Evolutionary conservation across 805 yeast genomes (phyloP).

Genomic region (Blastobotrys attinorum): DNA sequence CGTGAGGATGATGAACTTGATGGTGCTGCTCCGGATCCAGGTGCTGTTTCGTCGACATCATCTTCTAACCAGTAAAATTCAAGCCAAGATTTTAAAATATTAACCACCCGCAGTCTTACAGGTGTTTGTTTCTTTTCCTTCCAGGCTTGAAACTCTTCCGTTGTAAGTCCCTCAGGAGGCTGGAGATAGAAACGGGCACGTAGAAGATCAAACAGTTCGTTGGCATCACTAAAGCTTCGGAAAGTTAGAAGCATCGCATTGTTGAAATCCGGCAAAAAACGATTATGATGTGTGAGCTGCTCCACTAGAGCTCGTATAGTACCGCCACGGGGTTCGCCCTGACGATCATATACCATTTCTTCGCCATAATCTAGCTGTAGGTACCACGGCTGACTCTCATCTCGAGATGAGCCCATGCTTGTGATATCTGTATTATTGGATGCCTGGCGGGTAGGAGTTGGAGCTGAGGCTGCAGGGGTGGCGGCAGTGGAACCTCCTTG

Average conservation of each 20-base stretch:
- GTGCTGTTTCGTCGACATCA: conserved; percentile 12
- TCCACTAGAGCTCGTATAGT: conserved; percentile 69
- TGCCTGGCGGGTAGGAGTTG: not conserved
- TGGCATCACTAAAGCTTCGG: conserved; percentile 61
- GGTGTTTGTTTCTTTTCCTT: conserved; percentile 59
- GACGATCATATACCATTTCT: conserved; percentile 48
- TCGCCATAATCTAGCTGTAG: conserved; percentile 45
- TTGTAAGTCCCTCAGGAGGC: conserved; percentile 83
- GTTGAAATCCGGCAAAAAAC: conserved; percentile 52
- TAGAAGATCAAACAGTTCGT: conserved; percentile 50
- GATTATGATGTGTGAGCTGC: conserved; percentile 68
- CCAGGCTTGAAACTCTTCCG: conserved; percentile 77
- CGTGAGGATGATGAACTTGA: too few species aligned
- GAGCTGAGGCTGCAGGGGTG: not conserved
- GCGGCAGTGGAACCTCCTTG: too few species aligned
- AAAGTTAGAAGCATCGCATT: conserved; percentile 68
- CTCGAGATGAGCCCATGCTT: conserved; percentile 1
- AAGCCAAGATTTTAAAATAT: conserved; percentile 56
- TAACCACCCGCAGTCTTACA: conserved; percentile 56
- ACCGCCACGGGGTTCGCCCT: conserved; percentile 77
- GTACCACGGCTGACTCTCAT: conserved; percentile 37
- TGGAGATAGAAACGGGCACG: conserved; percentile 58
- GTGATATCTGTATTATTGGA: conserved; percentile 1
- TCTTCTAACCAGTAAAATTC: conserved; percentile 61
- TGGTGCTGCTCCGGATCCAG: not conserved